These are phyloP conservation scores for Elaeagnus macrophylla DNA, from an alignment of 306 rosid genomes.

Conservation along the genomic window DNA sequence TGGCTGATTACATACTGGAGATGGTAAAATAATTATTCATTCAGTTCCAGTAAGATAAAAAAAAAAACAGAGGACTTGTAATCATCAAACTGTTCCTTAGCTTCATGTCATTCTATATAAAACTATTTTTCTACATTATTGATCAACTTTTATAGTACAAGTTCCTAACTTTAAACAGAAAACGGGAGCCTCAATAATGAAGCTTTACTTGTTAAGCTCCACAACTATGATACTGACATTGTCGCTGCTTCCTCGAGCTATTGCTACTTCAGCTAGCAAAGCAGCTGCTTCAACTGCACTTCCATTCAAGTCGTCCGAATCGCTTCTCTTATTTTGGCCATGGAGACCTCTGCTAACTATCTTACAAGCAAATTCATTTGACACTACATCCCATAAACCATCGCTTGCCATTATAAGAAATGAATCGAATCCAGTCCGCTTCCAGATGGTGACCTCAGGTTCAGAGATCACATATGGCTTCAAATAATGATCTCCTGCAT, in stretches of 20 bases:
- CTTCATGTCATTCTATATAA: too few relatives aligned
- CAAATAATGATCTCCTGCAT: constrained; percentile 51
- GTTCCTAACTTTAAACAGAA: too few relatives aligned
- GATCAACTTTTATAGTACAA: too few relatives aligned
- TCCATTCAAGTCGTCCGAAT: constrained; percentile 5
- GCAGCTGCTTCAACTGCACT: constrained; percentile 12
- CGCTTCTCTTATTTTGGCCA: constrained; percentile 16
- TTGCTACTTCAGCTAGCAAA: constrained; percentile 47
- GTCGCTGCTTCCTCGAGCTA: constrained; percentile 61
- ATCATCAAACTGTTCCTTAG: too few relatives aligned
- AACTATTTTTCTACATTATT: too few relatives aligned
- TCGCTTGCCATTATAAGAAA: constrained; percentile 58
- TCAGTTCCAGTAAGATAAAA: too few relatives aligned
- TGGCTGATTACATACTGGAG: too few relatives aligned
- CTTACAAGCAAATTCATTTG: constrained; percentile 46
- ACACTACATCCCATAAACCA: constrained; percentile 57
- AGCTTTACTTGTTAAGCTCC: constrained; percentile 11
- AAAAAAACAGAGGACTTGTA: too few relatives aligned
- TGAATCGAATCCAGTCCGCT: constrained; percentile 32
- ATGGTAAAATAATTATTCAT: too few relatives aligned
- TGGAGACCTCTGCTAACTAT: constrained; percentile 30
- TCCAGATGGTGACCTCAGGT: constrained; percentile 39
- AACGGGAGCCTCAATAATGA: too few relatives aligned
- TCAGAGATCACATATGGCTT: constrained; percentile 48
- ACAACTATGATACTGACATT: constrained; percentile 45